Evolutionary conservation across 306 rosid species (phyloP).

Genomic region (Acmispon strigosus): DNA sequence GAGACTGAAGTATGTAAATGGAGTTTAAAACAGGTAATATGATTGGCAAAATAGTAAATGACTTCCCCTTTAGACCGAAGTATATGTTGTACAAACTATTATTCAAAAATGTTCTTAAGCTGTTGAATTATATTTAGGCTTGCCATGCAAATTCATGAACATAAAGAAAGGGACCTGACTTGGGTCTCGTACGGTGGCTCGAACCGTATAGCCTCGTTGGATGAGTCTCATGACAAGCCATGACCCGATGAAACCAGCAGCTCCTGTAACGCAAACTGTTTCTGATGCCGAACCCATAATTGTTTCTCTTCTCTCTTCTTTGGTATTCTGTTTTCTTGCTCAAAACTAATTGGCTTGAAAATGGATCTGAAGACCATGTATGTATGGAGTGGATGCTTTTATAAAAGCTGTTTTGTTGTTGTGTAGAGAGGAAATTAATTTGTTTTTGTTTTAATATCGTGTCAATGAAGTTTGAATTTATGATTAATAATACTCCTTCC

Average conservation of each 20-base stretch:
- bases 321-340: background rate
- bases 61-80: no score
- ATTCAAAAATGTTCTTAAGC: no score
- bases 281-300: slow-evolving; percentile 24
- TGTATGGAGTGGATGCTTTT: background rate
- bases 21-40: no score
- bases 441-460: no score
- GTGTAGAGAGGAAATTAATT: background rate
- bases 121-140: no score
- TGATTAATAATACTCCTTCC: no score
- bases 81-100: no score
- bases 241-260: slow-evolving; percentile 69
- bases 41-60: no score
- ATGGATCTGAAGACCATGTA: background rate
- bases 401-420: background rate
- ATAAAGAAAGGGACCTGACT: background rate
- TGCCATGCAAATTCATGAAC: background rate
- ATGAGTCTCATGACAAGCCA: slow-evolving; percentile 83
- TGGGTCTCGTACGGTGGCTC: slow-evolving; percentile 89
- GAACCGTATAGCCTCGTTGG: slow-evolving; percentile 54
- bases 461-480: no score
- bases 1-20: no score
- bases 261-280: slow-evolving; percentile 71
- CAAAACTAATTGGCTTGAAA: background rate
- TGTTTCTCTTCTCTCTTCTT: background rate